Evolutionary conservation across 768 basidiomycete genomes (phyloP).

Genomic region (Suillus subaureus): DNA sequence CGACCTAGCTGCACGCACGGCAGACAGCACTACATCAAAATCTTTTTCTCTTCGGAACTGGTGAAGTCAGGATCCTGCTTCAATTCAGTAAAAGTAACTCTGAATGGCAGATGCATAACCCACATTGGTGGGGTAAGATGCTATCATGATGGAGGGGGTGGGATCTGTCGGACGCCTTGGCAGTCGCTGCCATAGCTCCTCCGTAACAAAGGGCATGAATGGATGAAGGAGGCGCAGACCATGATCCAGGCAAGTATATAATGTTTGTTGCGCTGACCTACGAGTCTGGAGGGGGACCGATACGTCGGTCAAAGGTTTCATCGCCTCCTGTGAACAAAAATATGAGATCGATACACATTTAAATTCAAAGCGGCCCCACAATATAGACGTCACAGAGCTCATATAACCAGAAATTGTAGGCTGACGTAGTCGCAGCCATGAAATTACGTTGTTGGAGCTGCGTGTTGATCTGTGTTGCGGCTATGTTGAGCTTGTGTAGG

Average conservation of each 20-base stretch:
- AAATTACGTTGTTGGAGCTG: slow-evolving; percentile 84
- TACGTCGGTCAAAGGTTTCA: slow-evolving; percentile 96
- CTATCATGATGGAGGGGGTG: slow-evolving; percentile 88
- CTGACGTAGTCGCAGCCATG: slow-evolving; percentile 84
- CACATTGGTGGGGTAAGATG: slow-evolving; percentile 80
- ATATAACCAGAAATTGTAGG: slow-evolving; percentile 96
- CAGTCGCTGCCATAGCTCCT: slow-evolving; percentile 97
- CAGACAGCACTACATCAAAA: slow-evolving; percentile 85
- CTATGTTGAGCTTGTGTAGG: slow-evolving; percentile 87
- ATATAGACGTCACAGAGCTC: slow-evolving; percentile 99
- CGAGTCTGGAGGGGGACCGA: slow-evolving; percentile 61
- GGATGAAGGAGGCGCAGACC: slow-evolving; percentile 92
- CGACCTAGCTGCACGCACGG: slow-evolving; percentile 79
- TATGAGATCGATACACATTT: not conserved
- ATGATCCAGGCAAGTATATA: slow-evolving; percentile 92
- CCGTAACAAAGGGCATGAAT: slow-evolving; percentile 99
- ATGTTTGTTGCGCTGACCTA: slow-evolving; percentile 89
- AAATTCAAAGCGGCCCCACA: slow-evolving; percentile 46
- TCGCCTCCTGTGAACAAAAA: slow-evolving; percentile 74
- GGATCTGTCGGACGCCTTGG: slow-evolving; percentile 82
- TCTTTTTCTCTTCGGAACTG: slow-evolving; percentile 76
- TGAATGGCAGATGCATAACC: slow-evolving; percentile 31
- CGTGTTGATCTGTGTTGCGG: slow-evolving; percentile 75
- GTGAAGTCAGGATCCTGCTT: slow-evolving; percentile 60
- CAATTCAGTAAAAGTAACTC: slow-evolving; percentile 1